Evolutionary conservation across 139 green algal genomes (phyloP).

Genomic region (Chlamydomonas urium): DNA sequence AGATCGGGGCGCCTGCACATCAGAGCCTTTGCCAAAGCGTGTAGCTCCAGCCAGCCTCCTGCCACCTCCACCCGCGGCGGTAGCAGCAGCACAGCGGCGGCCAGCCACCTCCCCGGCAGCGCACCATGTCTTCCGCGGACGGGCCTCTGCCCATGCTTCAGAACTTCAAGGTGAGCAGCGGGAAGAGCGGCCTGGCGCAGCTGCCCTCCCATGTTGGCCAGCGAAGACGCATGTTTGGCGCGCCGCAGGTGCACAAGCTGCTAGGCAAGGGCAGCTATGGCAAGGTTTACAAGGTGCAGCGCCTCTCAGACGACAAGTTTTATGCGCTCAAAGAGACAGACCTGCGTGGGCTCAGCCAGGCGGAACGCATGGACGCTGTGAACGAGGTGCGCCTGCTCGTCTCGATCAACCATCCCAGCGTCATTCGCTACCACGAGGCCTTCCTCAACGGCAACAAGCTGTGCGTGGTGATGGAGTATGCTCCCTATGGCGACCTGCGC

Average conservation of each 20-base stretch:
- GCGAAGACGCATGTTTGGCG: background rate
- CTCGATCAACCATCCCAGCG: constrained; percentile 54
- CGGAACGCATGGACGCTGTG: constrained; percentile 29
- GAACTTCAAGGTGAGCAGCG: constrained; percentile 13
- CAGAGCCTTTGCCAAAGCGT: no score
- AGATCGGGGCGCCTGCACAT: no score
- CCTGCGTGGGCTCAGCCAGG: background rate
- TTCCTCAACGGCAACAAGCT: constrained; percentile 73
- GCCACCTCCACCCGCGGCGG: no score
- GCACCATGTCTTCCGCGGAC: background rate
- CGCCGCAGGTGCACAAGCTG: constrained; percentile 50
- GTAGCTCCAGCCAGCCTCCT: no score
- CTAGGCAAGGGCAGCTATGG: constrained; percentile 76
- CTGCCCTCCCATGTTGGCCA: background rate
- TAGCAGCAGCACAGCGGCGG: no score
- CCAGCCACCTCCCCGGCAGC: no score
- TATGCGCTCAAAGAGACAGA: constrained; percentile 21
- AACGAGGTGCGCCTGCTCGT: constrained; percentile 80
- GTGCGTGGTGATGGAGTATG: constrained; percentile 81
- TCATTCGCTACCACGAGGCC: constrained; percentile 69
- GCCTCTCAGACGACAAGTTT: constrained; percentile 37
- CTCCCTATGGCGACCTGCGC: constrained; percentile 58
- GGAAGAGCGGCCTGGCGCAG: background rate
- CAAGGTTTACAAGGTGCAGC: constrained; percentile 62
- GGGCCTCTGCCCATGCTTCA: constrained; percentile 4